These are phyloP conservation scores for Hypoxylon sp. DNA, from an alignment of 2,329 filamentous ascomycete species.

Conservation along the genomic window DNA sequence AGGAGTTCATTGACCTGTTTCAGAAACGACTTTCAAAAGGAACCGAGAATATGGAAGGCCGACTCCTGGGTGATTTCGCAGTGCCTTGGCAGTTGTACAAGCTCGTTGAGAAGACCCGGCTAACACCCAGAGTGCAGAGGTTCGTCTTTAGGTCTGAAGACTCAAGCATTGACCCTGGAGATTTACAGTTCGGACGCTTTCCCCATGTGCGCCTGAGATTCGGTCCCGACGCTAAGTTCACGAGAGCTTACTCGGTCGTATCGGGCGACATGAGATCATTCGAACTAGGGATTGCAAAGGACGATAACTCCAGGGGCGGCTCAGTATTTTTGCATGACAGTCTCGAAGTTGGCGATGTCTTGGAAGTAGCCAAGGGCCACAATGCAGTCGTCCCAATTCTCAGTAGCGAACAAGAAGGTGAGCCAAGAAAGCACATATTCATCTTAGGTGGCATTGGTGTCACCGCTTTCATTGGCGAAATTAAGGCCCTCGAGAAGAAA, in stretches of 20 bases:
- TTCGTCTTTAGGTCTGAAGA: slow-evolving; percentile 66
- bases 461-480: slow-evolving; percentile 52
- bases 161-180: slow-evolving; percentile 52
- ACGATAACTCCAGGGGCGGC: slow-evolving; percentile 69
- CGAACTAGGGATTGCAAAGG: slow-evolving; percentile 71
- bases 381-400: slow-evolving; percentile 25
- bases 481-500: slow-evolving; percentile 39
- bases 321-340: slow-evolving; percentile 70
- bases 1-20: slow-evolving; percentile 64
- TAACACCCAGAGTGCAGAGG: slow-evolving; percentile 66
- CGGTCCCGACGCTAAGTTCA: slow-evolving; percentile 67
- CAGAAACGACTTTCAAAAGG: slow-evolving; percentile 64
- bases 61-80: slow-evolving; percentile 47
- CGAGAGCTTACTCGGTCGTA: slow-evolving; percentile 70
- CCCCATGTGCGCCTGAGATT: slow-evolving; percentile 71
- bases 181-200: slow-evolving; percentile 58
- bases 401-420: slow-evolving; percentile 15
- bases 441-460: slow-evolving; percentile 53
- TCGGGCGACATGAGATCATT: slow-evolving; percentile 65
- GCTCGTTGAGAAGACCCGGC: slow-evolving; percentile 63
- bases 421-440: slow-evolving; percentile 50
- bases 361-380: slow-evolving; percentile 59
- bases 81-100: slow-evolving; percentile 62
- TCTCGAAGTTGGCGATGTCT: slow-evolving; percentile 65
- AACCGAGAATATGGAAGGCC: slow-evolving; percentile 52